These are phyloP conservation scores for Physcia stellaris DNA, from an alignment of 495 filamentous ascomycete genomes.

Conservation along the genomic window DNA sequence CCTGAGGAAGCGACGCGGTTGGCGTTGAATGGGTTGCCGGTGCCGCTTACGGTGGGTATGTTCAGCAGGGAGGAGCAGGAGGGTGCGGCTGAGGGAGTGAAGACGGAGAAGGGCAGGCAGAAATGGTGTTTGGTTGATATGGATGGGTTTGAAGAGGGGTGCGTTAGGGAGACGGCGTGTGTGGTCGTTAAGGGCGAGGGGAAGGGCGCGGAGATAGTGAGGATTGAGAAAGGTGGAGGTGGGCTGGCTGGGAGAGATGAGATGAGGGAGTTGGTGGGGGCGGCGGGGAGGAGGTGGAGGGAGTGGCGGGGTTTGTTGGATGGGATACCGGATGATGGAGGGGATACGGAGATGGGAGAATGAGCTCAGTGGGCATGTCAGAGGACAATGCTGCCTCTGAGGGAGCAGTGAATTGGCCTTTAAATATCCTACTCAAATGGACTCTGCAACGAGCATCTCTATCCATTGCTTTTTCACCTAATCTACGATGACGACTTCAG, in stretches of 20 bases:
- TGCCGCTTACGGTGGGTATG: slow-evolving; percentile 19
- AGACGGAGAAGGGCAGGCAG: slow-evolving; percentile 8
- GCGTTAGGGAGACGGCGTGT: slow-evolving; percentile 61
- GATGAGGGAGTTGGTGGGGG: slow-evolving; percentile 37
- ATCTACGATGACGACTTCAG: no score
- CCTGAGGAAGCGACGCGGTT: slow-evolving; percentile 33
- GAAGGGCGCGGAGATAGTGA: slow-evolving; percentile 42
- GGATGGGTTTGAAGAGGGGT: slow-evolving; percentile 75
- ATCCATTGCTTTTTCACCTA: no score
- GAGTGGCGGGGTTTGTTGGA: slow-evolving; percentile 35
- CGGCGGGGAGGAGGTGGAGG: slow-evolving; percentile 41
- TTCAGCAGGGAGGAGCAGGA: slow-evolving; percentile 26
- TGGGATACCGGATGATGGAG: slow-evolving; percentile 24
- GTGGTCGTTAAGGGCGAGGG: slow-evolving; percentile 47
- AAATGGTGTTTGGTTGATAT: slow-evolving; percentile 76
- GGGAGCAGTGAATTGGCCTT: no score
- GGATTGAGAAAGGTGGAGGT: slow-evolving; percentile 78
- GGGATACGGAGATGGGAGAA: no score
- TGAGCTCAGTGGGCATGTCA: no score
- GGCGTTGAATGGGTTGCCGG: slow-evolving; percentile 19
- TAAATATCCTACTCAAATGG: no score
- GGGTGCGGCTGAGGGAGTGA: no score
- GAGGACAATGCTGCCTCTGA: no score
- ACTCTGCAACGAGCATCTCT: no score
- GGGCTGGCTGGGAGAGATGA: slow-evolving; percentile 39